Evolutionary conservation across 2,329 filamentous ascomycete species (phyloP).

Genomic region (Iodosphaeria phyllophila): DNA sequence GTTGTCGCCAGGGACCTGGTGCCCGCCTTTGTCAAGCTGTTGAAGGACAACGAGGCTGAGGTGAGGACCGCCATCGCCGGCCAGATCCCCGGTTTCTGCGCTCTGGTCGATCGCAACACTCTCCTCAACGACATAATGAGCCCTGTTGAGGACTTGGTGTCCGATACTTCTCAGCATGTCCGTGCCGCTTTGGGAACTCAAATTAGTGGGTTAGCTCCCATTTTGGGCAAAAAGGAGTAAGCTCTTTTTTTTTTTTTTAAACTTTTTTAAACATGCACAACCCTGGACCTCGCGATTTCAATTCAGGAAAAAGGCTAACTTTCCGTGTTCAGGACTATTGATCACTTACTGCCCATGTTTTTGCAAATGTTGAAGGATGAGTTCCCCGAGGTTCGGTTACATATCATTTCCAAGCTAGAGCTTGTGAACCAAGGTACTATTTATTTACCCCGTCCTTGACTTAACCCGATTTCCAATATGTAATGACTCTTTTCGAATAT

Average conservation of each 20-base stretch:
- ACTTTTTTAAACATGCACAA: constrained; percentile 2
- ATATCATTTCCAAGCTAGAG: constrained; percentile 99
- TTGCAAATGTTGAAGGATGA: constrained; percentile 99
- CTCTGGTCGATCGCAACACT: constrained; percentile 67
- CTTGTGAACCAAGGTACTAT: constrained; percentile 92
- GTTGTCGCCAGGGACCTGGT: constrained; percentile 87
- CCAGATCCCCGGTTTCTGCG: constrained; percentile 95
- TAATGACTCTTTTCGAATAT: background rate
- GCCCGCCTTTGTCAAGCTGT: constrained; percentile 87
- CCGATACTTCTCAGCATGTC: constrained; percentile 91
- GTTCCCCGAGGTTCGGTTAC: constrained; percentile 90
- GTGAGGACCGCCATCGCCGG: constrained; percentile 93
- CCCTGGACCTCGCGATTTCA: too few species aligned
- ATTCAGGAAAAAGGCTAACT: too few species aligned
- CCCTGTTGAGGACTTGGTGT: constrained; percentile 87
- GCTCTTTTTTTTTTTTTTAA: too few species aligned
- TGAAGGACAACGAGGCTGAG: constrained; percentile 96
- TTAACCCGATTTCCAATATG: too few species aligned
- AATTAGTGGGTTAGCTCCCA: constrained; percentile 90
- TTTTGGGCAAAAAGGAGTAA: constrained; percentile 93
- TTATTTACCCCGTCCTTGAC: too few species aligned
- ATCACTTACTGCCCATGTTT: constrained; percentile 96
- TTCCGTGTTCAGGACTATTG: constrained; percentile 54
- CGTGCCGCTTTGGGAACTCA: constrained; percentile 88
- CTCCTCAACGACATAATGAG: constrained; percentile 94